Evolutionary conservation across 2,329 filamentous ascomycete species (phyloP).

Genomic region (Fulvia fulva): DNA sequence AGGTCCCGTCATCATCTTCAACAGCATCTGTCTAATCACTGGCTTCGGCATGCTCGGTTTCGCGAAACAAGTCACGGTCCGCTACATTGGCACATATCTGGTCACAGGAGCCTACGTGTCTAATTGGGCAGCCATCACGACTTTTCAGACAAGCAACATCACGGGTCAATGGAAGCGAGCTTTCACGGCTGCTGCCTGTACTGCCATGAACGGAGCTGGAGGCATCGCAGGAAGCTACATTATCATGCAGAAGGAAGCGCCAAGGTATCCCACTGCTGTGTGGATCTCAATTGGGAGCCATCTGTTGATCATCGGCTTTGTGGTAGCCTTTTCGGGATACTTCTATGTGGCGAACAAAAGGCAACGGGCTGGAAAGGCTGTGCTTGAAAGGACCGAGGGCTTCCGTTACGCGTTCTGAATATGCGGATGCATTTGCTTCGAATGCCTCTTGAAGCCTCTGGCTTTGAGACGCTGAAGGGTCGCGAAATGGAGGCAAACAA

Average conservation of each 20-base stretch:
- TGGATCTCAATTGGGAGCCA: constrained; percentile 60
- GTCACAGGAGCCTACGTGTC: constrained; percentile 65
- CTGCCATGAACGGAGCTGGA: constrained; percentile 58
- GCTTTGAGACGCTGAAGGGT: too few relatives aligned
- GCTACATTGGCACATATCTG: constrained; percentile 62
- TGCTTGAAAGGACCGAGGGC: constrained; percentile 35
- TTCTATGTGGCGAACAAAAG: constrained; percentile 29
- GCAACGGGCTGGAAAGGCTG: constrained; percentile 24
- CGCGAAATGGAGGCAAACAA: too few relatives aligned
- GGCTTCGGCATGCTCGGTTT: constrained; percentile 66
- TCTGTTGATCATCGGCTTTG: constrained; percentile 27
- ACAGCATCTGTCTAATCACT: constrained; percentile 57
- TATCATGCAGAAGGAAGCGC: constrained; percentile 58
- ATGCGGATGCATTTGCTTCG: background rate
- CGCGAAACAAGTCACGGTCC: constrained; percentile 54
- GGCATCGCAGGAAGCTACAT: constrained; percentile 65
- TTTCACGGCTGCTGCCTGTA: constrained; percentile 57
- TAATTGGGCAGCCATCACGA: constrained; percentile 65
- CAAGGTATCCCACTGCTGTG: constrained; percentile 60
- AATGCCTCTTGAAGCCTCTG: too few relatives aligned
- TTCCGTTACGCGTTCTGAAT: constrained; percentile 45
- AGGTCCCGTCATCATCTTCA: constrained; percentile 62
- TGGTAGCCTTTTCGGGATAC: constrained; percentile 25
- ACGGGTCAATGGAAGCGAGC: constrained; percentile 62
- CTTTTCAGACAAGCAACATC: constrained; percentile 61